These are phyloP conservation scores for Salix koriyanagi DNA, from an alignment of 345 rosid genomes.

Conservation along the genomic window DNA sequence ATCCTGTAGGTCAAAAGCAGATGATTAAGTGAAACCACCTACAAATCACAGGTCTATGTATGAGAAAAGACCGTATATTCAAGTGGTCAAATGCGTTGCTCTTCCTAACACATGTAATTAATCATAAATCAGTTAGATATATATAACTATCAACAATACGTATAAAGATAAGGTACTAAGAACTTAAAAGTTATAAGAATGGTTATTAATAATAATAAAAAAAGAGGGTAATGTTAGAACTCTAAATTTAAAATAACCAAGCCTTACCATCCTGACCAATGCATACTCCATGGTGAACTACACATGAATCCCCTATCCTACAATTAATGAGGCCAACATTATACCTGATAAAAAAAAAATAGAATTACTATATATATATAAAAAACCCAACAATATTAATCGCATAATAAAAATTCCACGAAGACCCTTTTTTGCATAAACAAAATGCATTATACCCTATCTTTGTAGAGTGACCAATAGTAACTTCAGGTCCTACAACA, in stretches of 20 bases:
- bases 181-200: too few relatives aligned
- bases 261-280: conserved; percentile 86
- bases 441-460: conserved; percentile 43
- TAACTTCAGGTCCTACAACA: conserved; percentile 60
- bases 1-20: conserved; percentile 39
- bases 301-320: conserved; percentile 60
- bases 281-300: conserved; percentile 69
- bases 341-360: conserved; percentile 37
- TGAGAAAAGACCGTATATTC: too few relatives aligned
- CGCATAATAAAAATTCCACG: neutral
- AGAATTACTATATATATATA: neutral
- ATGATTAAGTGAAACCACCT: too few relatives aligned
- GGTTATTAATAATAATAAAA: too few relatives aligned
- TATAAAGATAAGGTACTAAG: too few relatives aligned
- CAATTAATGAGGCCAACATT: conserved; percentile 65
- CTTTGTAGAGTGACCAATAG: conserved; percentile 48
- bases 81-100: too few relatives aligned
- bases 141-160: too few relatives aligned
- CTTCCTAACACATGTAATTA: too few relatives aligned
- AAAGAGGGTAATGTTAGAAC: too few relatives aligned
- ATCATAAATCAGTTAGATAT: too few relatives aligned
- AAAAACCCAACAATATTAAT: neutral
- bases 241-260: conserved; percentile 1
- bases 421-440: neutral
- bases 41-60: too few relatives aligned